These are phyloP conservation scores for Adansonia madagascariensis DNA, from an alignment of 441 rosid species.

Conservation along the genomic window DNA sequence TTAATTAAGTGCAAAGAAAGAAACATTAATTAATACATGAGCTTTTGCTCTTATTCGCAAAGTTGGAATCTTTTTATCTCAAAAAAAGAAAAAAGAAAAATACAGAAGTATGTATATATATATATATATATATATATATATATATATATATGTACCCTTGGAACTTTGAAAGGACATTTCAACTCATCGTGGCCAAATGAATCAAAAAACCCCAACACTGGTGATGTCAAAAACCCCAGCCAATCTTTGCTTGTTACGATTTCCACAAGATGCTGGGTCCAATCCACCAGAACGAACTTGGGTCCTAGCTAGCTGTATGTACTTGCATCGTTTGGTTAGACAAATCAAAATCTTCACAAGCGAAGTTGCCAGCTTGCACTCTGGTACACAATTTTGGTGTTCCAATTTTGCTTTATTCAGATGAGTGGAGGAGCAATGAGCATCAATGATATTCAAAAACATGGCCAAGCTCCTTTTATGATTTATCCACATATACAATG, in stretches of 20 bases:
- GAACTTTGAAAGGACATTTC: slow-evolving; percentile 9
- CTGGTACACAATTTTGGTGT: background rate
- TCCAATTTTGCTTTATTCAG: background rate
- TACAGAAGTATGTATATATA: too few species aligned
- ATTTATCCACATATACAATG: background rate
- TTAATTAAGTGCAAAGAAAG: background rate
- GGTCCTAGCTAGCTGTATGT: background rate
- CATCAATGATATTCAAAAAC: background rate
- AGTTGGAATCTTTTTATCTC: slow-evolving; percentile 1
- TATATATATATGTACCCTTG: background rate
- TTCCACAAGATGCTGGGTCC: background rate
- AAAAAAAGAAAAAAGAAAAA: background rate
- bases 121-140: too few species aligned
- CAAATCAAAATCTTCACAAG: background rate
- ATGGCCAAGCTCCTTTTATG: background rate
- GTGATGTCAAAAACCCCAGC: background rate
- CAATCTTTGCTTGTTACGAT: background rate
- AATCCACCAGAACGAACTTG: background rate
- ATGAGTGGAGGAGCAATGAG: slow-evolving; percentile 18
- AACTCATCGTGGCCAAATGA: background rate
- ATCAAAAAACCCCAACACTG: background rate
- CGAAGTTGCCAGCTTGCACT: slow-evolving; percentile 4
- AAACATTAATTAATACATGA: background rate
- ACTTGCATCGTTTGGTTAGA: background rate
- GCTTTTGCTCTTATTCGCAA: background rate